phyloP scores from a whole-genome alignment of 2,329 filamentous ascomycete genomes.

The Hypoxylon sp. region DNA sequence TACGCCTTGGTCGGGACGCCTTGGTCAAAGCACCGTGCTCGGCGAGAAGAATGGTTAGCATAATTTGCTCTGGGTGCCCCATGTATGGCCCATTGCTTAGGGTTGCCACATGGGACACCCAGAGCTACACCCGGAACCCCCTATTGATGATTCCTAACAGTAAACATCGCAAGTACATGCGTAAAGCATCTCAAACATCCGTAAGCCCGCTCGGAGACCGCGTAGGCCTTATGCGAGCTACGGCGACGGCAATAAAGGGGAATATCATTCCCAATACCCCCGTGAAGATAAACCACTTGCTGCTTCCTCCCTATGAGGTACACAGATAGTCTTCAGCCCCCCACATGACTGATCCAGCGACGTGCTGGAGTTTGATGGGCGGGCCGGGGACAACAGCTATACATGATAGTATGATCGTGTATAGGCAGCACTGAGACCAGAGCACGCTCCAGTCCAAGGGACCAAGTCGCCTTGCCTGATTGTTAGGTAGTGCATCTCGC shows the following conservation, averaged over 20 bases:
- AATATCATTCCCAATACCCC: background rate
- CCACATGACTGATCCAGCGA: background rate
- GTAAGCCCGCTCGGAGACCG: background rate
- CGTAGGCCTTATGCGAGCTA: background rate
- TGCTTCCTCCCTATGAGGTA: too few species aligned
- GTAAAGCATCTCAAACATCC: background rate
- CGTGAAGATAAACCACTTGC: too few species aligned
- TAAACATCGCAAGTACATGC: background rate
- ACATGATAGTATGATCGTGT: background rate
- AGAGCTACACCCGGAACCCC: too few species aligned
- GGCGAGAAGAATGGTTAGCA: background rate
- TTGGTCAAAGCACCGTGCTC: too few species aligned
- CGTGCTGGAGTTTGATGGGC: background rate
- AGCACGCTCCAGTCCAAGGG: background rate
- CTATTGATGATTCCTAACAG: background rate
- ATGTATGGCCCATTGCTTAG: too few species aligned
- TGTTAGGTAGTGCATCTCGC: background rate
- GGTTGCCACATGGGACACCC: too few species aligned
- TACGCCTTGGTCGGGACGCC: background rate
- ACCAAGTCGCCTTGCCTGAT: background rate
- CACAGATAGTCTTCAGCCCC: background rate
- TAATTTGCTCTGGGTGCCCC: background rate
- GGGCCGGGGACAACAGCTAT: background rate
- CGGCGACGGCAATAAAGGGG: background rate
- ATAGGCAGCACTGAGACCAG: background rate